Base-by-base conservation (phyloP, 2,329 filamentous ascomycete genomes). In the Chalara sp. region DNA sequence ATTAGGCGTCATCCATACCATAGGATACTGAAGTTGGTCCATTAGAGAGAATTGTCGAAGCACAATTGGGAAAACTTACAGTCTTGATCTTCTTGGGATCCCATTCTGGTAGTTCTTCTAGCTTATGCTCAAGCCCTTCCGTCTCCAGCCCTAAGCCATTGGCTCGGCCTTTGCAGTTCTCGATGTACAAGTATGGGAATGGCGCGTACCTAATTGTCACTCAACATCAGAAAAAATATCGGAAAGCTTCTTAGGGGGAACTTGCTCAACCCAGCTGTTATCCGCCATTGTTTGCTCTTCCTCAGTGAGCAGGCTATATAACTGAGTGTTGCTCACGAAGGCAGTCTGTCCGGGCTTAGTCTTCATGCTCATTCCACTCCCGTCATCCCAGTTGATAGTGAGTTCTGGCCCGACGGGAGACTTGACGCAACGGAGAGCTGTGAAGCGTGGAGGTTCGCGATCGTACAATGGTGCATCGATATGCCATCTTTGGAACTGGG, bases 401-500 rank as follows among this genome's bases (percentile, higher is more conserved):
- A 71, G 54, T 12, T 68, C 59, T 0, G 65, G 66, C 5, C 61
- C 58, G 6, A 61, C 64, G 2, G 72, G 71, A 8, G 67, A 62
- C 52, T 66, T 70, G 48, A 72, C 48, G 40, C 65, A 67, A 5
- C 70, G 68, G 4, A 73, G 62, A 2, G 69, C 70, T 5, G 70
- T 73, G 55, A 72, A 72, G 64, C 66, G 69, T 1, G 70, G 67
- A 0, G 70, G 70, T 31, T 73, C 66, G 5, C 66, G 63, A 3
- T 56, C 67, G 53, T 72, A 73, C 1, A 74, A 62, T 1, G 72
- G 70, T 6, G 70, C 73, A 52, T 76, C 72, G n/a, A 75, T 71
- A 52, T 75, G 72, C 72, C 72, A 75, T 30, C 70, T 63, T 44
- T 75, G 72, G 52, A 75, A 75, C 13, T 72, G 69, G 1, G 70